Evolutionary conservation across 176 grass and related monocot species (phyloP).

Genomic region (Ensete glaucum): DNA sequence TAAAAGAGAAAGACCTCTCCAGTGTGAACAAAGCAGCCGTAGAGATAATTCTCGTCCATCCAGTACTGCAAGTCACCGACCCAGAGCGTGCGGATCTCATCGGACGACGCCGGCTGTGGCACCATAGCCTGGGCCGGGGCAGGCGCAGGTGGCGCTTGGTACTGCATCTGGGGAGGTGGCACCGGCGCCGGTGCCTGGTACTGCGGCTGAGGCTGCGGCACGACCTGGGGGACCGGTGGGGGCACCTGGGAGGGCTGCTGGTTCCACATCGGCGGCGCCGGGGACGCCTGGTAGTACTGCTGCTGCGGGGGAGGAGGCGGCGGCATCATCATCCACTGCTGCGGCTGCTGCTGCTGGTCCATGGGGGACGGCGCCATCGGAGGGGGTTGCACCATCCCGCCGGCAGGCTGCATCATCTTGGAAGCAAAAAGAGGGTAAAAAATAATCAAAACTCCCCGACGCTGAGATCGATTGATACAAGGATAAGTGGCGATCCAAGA

Average conservation of each 20-base stretch:
- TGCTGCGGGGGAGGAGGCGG: slow-evolving; percentile 1
- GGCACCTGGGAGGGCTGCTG: slow-evolving; percentile 20
- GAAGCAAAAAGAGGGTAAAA: background rate
- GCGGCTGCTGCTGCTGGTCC: slow-evolving; percentile 16
- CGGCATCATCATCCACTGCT: slow-evolving; percentile 12
- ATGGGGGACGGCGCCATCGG: background rate
- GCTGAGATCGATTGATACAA: background rate
- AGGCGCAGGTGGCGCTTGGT: background rate
- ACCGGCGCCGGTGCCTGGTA: background rate
- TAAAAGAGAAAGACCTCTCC: background rate
- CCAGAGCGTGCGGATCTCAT: slow-evolving; percentile 55
- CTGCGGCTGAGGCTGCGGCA: slow-evolving; percentile 10
- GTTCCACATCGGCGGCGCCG: slow-evolving; percentile 22
- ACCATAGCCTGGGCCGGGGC: background rate
- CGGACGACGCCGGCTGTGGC: background rate
- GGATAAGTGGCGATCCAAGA: background rate
- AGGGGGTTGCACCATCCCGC: slow-evolving; percentile 10
- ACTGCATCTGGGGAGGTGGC: slow-evolving; percentile 13
- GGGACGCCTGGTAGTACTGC: slow-evolving; percentile 2
- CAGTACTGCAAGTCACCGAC: slow-evolving; percentile 66
- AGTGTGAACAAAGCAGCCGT: slow-evolving; percentile 32
- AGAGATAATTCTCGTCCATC: slow-evolving; percentile 69
- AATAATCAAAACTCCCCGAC: background rate
- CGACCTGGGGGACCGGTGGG: slow-evolving; percentile 3
- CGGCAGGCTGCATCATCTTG: slow-evolving; percentile 22